phyloP scores from a whole-genome alignment of 257 asterid genomes.

The Solanum etuberosum region DNA sequence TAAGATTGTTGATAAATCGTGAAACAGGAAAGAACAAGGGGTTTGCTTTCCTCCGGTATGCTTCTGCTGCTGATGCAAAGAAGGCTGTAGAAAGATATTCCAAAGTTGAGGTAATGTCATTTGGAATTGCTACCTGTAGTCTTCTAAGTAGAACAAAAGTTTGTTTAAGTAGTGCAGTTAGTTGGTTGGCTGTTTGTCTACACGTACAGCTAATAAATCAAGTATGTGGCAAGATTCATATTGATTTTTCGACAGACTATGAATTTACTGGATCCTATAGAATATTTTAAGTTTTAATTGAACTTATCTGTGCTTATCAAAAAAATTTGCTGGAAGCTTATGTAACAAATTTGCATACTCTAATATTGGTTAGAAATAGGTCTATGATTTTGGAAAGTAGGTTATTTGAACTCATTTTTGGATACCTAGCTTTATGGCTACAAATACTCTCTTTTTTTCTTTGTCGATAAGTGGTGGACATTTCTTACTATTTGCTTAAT shows the following conservation, averaged over 20 bases:
- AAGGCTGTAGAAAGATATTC: conserved; percentile 45
- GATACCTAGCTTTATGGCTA: not conserved
- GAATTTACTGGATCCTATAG: not conserved
- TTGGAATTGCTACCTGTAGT: not conserved
- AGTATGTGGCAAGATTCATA: not conserved
- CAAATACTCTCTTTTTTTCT: not conserved
- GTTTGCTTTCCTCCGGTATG: conserved; percentile 55
- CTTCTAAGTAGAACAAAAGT: not conserved
- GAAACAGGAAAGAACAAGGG: conserved; percentile 53
- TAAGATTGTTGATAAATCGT: conserved; percentile 37
- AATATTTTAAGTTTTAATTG: not conserved
- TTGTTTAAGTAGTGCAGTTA: not conserved
- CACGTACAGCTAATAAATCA: not conserved
- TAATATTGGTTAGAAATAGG: not conserved
- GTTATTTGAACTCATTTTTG: not conserved
- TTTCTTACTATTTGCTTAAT: not conserved
- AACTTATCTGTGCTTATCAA: not conserved
- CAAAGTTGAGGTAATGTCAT: conserved; percentile 42
- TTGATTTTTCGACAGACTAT: not conserved
- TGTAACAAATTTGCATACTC: not conserved
- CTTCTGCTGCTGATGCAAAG: conserved; percentile 56
- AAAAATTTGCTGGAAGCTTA: not conserved
- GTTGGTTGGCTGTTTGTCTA: not conserved
- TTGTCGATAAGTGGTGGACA: not conserved
- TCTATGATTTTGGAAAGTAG: not conserved